Base-by-base conservation (phyloP, 768 basidiomycete species). In the Dendrothele bispora region DNA sequence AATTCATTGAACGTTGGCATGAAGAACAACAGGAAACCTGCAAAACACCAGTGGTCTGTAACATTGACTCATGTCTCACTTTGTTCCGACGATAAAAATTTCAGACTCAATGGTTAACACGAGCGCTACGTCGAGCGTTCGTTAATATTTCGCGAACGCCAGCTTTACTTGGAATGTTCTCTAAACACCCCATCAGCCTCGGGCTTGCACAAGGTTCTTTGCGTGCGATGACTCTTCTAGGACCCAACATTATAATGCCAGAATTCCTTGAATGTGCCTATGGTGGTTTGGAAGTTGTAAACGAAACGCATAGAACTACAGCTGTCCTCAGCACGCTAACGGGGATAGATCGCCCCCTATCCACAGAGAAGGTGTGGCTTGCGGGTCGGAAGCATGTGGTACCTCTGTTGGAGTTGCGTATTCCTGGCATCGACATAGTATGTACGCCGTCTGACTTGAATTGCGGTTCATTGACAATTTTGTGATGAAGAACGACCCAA, bases 251-350 rank as follows among this genome's bases (percentile, higher is more conserved):
- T 27, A 78, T 98, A 56, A 88, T 98, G 84, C 94, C 94, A 3
- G 86, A 92, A 34, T 72, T 98, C 11, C 75, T 98, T 20, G 95
- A 97, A 58, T 82, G 94, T 25, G 91, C 92, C 1, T 93, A 95
- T 53, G 79, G 88, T 29, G 93, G 93, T 0, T 71, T 98, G n/a
- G 93, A 97, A 61, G 84, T 86, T 10, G 80, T 98, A 15, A 94
- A 95, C 54, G 95, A 98, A 74, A 98, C 95, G 1, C 92, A 97
- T 62, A 74, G 95, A 32, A 97, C 95, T 4, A 93, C 92, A 2
- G 90, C 95, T 1, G 91, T 92, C 8, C 74, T 98, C 37, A 90
- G 86, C 43, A 88, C 88, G 63, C 77, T 98, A 22, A 80, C 88
- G 17, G 84, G 82, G 2, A 81, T 94, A 22, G 73, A 90, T 15